These are phyloP conservation scores for Mycena latifolia DNA, from an alignment of 768 basidiomycete species.

Conservation along the genomic window DNA sequence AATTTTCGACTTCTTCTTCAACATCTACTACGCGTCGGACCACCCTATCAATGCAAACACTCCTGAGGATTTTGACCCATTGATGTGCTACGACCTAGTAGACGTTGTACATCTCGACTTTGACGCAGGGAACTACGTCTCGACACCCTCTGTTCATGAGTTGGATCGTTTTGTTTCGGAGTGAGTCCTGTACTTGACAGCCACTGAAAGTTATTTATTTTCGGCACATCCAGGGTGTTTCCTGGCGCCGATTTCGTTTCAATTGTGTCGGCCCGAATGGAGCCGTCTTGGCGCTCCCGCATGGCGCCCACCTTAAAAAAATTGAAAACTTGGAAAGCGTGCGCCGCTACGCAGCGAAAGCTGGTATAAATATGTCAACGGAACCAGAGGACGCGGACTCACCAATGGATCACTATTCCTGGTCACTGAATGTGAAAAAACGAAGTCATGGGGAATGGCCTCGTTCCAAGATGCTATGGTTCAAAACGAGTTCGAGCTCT, in stretches of 20 bases:
- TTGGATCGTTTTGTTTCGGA: too few species aligned
- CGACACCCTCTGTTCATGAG: too few species aligned
- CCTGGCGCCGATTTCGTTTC: conserved; percentile 1
- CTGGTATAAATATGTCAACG: conserved; percentile 36
- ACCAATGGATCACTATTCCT: conserved; percentile 35
- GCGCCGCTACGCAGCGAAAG: conserved; percentile 27
- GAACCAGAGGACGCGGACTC: conserved; percentile 15
- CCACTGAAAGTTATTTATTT: too few species aligned
- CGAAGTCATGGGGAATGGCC: conserved; percentile 35
- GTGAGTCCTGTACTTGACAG: too few species aligned
- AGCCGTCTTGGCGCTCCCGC: conserved; percentile 32
- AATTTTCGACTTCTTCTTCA: too few species aligned
- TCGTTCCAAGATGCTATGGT: conserved; percentile 23
- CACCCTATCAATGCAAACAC: too few species aligned
- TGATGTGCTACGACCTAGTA: too few species aligned
- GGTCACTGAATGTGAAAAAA: conserved; percentile 38
- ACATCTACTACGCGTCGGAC: too few species aligned
- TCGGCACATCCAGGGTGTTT: too few species aligned
- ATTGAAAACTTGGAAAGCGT: conserved; percentile 17
- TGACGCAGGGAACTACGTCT: too few species aligned
- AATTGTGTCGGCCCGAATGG: conserved; percentile 14
- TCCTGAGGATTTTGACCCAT: too few species aligned
- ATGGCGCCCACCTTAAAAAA: conserved; percentile 29
- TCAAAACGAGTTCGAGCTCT: conserved; percentile 3
- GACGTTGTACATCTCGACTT: too few species aligned